A percentile compares a stretch with the other conserved stretches of the same genome.
phyloP scores from a whole-genome alignment of 768 basidiomycete genomes.

The Serendipita sp. region DNA sequence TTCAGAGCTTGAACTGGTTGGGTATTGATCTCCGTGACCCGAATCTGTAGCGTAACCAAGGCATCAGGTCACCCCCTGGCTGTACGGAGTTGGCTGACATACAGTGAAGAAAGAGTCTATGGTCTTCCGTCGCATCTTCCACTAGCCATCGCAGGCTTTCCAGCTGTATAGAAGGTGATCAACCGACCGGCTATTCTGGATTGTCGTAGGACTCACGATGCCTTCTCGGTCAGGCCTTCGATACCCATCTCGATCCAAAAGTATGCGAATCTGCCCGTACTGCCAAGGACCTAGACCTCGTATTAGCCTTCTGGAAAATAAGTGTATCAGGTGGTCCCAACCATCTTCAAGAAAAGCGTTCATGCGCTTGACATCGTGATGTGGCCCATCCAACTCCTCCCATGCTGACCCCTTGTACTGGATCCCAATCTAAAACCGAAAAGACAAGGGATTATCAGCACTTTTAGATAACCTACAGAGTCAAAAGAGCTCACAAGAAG shows the following conservation, averaged over 20 bases:
- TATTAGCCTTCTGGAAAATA: background rate
- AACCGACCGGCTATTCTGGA: too few species aligned
- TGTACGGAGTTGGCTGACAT: background rate
- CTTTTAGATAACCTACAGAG: background rate
- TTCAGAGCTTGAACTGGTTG: background rate
- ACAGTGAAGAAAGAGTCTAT: conserved; percentile 3
- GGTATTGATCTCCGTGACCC: background rate
- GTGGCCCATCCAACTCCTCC: conserved; percentile 3
- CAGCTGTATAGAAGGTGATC: too few species aligned
- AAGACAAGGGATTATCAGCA: background rate
- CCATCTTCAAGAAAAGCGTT: background rate
- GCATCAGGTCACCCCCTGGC: background rate
- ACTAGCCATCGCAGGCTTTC: background rate
- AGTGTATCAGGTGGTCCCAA: background rate
- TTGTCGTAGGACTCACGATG: background rate
- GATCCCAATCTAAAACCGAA: background rate
- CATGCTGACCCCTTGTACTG: background rate
- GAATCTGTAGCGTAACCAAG: background rate
- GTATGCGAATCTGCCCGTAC: background rate
- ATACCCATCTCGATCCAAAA: background rate
- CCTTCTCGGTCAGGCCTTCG: background rate
- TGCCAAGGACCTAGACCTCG: background rate
- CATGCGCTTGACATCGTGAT: conserved; percentile 1
- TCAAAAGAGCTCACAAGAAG: background rate
- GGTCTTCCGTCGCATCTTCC: background rate